These are phyloP conservation scores for Theobroma grandiflorum DNA, from an alignment of 441 rosid species.

Conservation along the genomic window DNA sequence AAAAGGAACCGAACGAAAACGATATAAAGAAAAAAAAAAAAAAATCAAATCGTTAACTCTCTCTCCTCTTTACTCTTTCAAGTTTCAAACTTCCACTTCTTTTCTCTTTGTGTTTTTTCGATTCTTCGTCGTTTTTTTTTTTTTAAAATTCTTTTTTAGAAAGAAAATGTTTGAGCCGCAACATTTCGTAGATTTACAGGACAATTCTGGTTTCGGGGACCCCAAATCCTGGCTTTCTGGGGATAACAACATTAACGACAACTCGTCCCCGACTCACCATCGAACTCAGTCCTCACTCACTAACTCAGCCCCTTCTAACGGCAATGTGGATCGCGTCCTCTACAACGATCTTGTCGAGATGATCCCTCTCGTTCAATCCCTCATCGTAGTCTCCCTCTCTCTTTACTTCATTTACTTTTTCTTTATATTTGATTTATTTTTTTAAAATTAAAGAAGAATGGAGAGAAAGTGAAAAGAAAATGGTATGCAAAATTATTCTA, in stretches of 20 bases:
- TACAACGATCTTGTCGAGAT: conserved; percentile 88
- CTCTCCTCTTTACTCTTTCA: not conserved
- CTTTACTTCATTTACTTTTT: not conserved
- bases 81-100: not conserved
- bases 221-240: conserved; percentile 74
- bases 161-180: conserved; percentile 69
- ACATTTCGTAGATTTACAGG: conserved; percentile 63
- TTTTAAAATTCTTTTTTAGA: not conserved
- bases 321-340: conserved; percentile 76
- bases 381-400: conserved; percentile 58
- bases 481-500: not conserved
- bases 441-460: conserved; percentile 19
- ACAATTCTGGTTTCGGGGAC: conserved; percentile 66
- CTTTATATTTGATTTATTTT: not conserved
- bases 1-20: conserved; percentile 15
- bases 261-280: conserved; percentile 47
- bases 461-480: not conserved
- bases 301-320: conserved; percentile 37
- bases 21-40: conserved; percentile 7
- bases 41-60: not conserved
- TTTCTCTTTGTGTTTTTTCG: conserved; percentile 14
- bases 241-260: conserved; percentile 29
- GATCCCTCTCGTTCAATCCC: conserved; percentile 89
- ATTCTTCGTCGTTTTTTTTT: not conserved
- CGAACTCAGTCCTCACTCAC: conserved; percentile 37